Percentiles rank a stretch among this genome's conserved stretches.
Conservation (phyloP, 805 yeast genomes). For the Myxozyma monticola region DNA sequence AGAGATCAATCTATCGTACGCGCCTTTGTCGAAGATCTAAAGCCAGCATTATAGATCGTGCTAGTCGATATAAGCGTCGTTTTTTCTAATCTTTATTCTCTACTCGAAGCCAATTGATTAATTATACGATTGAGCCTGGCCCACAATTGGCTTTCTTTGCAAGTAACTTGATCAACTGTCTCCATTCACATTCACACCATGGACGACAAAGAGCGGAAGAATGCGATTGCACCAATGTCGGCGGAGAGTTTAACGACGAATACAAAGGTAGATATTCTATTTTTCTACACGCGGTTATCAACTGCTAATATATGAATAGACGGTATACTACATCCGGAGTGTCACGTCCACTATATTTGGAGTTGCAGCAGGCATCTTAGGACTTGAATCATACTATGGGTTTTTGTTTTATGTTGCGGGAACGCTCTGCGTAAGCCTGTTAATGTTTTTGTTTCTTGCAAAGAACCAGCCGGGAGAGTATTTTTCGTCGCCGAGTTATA, state of each 20-base stretch:
- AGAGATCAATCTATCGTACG: too few relatives aligned
- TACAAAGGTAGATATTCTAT: conserved; percentile 14
- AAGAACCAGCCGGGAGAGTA: conserved; percentile 42
- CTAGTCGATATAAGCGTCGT: too few relatives aligned
- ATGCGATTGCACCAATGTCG: conserved; percentile 21
- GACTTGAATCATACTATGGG: conserved; percentile 29
- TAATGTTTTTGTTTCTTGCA: conserved; percentile 39
- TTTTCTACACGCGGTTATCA: neutral
- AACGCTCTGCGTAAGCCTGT: conserved; percentile 14
- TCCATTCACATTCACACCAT: too few relatives aligned
- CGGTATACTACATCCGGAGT: conserved; percentile 26
- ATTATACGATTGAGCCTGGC: too few relatives aligned
- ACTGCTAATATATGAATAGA: conserved; percentile 2
- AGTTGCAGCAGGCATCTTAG: conserved; percentile 29
- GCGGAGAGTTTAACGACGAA: conserved; percentile 19
- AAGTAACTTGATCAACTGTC: too few relatives aligned
- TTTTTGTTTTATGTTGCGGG: conserved; percentile 32
- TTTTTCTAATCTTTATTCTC: too few relatives aligned
- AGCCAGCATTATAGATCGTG: too few relatives aligned
- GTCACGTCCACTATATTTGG: conserved; percentile 29
- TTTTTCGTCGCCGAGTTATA: conserved; percentile 44
- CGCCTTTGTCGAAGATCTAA: too few relatives aligned
- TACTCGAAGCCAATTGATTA: too few relatives aligned
- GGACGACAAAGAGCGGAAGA: conserved; percentile 20
- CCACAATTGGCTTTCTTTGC: too few relatives aligned